Evolutionary conservation across 2,329 filamentous ascomycete genomes (phyloP).

Genomic region (Graphilbum sp.): DNA sequence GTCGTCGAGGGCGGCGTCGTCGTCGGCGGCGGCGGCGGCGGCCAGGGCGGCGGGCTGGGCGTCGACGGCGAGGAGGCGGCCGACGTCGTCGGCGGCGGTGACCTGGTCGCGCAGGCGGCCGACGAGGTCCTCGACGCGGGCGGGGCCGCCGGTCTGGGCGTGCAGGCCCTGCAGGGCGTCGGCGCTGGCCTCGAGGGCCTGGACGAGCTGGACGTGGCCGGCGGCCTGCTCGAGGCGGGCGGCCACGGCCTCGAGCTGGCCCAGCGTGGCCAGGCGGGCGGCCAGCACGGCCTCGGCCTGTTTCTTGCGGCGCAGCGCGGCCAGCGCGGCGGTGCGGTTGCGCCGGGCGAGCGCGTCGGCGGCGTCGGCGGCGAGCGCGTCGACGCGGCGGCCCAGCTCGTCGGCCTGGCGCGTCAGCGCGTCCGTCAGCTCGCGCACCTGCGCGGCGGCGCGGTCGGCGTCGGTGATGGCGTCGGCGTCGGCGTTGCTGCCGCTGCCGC

Average conservation of each 20-base stretch:
- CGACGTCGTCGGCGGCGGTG: slow-evolving; percentile 67
- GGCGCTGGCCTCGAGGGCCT: slow-evolving; percentile 65
- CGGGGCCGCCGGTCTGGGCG: slow-evolving; percentile 57
- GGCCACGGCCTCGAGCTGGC: slow-evolving; percentile 71
- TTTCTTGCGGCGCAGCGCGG: slow-evolving; percentile 70
- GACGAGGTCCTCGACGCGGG: slow-evolving; percentile 60
- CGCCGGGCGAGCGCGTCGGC: slow-evolving; percentile 49
- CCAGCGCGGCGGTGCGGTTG: slow-evolving; percentile 59
- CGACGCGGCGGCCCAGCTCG: slow-evolving; percentile 49
- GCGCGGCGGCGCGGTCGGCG: slow-evolving; percentile 70
- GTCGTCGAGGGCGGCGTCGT: slow-evolving; percentile 74
- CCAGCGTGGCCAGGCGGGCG: slow-evolving; percentile 54
- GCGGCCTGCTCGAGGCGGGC: slow-evolving; percentile 71
- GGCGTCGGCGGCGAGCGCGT: slow-evolving; percentile 40
- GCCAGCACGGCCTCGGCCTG: slow-evolving; percentile 58
- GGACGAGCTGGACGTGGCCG: slow-evolving; percentile 69
- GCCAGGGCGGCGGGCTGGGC: too few relatives aligned
- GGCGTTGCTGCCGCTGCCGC: slow-evolving; percentile 32
- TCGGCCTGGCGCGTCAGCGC: slow-evolving; percentile 59
- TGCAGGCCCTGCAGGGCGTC: slow-evolving; percentile 59
- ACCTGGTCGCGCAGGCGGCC: slow-evolving; percentile 66
- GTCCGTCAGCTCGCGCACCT: slow-evolving; percentile 61
- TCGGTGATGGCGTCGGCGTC: slow-evolving; percentile 45
- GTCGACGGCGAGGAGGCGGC: slow-evolving; percentile 40
- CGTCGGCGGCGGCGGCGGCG: slow-evolving; percentile 22